A percentile compares a stretch with the other conserved stretches of the same genome.
Evolutionary conservation across 495 filamentous ascomycete genomes (phyloP).

Genomic region (Aspergillus sparsus): DNA sequence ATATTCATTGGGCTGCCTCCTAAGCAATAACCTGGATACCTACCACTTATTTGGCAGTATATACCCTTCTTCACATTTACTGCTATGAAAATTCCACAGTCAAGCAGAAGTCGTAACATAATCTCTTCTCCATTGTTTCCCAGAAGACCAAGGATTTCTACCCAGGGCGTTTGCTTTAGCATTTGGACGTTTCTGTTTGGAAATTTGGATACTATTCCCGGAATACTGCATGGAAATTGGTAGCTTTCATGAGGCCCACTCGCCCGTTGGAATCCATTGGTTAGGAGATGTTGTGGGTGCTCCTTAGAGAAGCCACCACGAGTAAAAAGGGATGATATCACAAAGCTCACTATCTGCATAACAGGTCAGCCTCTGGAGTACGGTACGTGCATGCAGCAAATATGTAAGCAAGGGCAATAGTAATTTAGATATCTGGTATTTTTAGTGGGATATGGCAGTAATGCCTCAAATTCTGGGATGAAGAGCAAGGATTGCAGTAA

Average conservation of each 20-base stretch:
- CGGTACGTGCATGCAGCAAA: not conserved
- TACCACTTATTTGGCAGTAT: constrained; percentile 79
- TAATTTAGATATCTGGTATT: not conserved
- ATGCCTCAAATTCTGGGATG: not conserved
- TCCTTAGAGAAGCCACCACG: constrained; percentile 43
- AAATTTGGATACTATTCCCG: constrained; percentile 54
- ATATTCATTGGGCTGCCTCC: not conserved
- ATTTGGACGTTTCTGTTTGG: constrained; percentile 69
- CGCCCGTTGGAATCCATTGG: constrained; percentile 68
- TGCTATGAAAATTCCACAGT: constrained; percentile 75
- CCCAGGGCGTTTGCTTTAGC: constrained; percentile 74
- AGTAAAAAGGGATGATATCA: constrained; percentile 73
- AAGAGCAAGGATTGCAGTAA: not conserved
- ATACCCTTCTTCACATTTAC: constrained; percentile 61
- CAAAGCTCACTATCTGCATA: constrained; percentile 78
- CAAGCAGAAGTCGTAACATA: constrained; percentile 77
- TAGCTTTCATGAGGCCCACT: constrained; percentile 29
- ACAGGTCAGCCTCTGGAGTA: constrained; percentile 26
- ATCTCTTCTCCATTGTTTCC: constrained; percentile 76
- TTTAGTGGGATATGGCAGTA: not conserved
- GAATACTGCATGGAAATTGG: constrained; percentile 46
- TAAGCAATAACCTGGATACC: constrained; percentile 22
- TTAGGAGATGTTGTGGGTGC: constrained; percentile 72
- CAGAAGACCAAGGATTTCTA: constrained; percentile 65
- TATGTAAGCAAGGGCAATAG: not conserved